Evolutionary conservation across 768 basidiomycete genomes (phyloP).

Genomic region (Leccinum subgranulosum): DNA sequence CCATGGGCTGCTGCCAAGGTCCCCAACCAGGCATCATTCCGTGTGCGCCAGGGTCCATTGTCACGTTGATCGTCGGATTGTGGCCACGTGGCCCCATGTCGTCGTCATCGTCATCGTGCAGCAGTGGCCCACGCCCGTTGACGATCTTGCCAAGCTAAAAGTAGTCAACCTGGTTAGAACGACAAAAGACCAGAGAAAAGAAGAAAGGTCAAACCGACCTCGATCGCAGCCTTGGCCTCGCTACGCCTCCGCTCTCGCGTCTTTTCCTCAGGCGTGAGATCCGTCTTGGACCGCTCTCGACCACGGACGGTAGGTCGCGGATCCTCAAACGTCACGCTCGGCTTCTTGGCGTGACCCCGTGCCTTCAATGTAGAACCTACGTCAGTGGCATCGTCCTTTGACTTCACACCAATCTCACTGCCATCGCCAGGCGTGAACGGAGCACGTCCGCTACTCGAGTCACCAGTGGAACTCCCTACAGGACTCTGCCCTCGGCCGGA

Average conservation of each 20-base stretch:
- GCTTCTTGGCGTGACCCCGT: conserved; percentile 44
- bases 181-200: neutral
- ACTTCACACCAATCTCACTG: conserved; percentile 48
- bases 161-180: conserved; percentile 4
- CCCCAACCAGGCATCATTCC: conserved; percentile 35
- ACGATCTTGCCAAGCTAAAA: conserved; percentile 81
- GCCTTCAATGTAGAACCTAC: conserved; percentile 27
- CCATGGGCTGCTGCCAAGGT: conserved; percentile 29
- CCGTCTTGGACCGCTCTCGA: conserved; percentile 30
- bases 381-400: conserved; percentile 22
- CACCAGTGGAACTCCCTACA: conserved; percentile 75
- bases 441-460: conserved; percentile 72
- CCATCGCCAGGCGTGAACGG: conserved; percentile 80
- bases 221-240: conserved; percentile 85
- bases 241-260: conserved; percentile 71
- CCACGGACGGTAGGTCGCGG: conserved; percentile 29
- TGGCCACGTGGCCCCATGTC: conserved; percentile 26
- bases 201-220: conserved; percentile 45
- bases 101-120: conserved; percentile 48
- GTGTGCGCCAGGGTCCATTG: conserved; percentile 30
- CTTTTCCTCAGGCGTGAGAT: conserved; percentile 44
- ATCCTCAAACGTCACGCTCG: conserved; percentile 73
- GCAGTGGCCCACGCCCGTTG: conserved; percentile 68
- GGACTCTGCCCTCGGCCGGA: conserved; percentile 57
- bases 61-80: conserved; percentile 36